Base-by-base conservation (phyloP, 169 alveolate species). In the Eimeria praecox region DNA sequence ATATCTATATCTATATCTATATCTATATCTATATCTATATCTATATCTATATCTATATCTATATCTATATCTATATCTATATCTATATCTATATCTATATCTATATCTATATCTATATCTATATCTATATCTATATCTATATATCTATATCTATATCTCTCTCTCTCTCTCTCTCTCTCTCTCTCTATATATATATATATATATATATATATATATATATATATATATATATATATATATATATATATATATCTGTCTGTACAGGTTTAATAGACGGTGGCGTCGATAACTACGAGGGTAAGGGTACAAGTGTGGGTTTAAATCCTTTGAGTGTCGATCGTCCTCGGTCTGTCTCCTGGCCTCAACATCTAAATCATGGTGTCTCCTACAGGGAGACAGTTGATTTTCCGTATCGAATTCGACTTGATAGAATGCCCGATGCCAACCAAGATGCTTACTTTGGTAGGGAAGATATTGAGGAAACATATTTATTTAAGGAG, bases 231-330 rank as follows among this genome's bases (percentile, higher is more conserved):
- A 12, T 49, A 8, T 49, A 2, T 69, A 1, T 20, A 1, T 80
- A 14, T 35, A 33, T 44, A 38, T 12, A 18, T 75, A 18, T 46
- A 16, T 38, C 30, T 22, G 24, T 33, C 8, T 49, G 91, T 35
- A 6, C 56, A 96, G 59, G 97, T 20, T 44, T 90, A 33, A 44
- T 90, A 56, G 94, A 92, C 94, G 89, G 75, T 56, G 64, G 97
- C 95, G 46, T 95, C 78, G 80, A 85, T 78, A 71, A 82, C 86
- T 66, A 96, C 95, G 88, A 85, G 24, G 85, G 90, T 83, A 5
- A 88, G 97, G 97, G 98, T 49, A 73, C 90, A 87, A 40, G 75
- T 49, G 10, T 85, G 82, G 85, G 96, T 83, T 27, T 38, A 30
- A 44, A 96, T 30, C 95, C 95, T 18, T 77, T 66, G 64, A 49